A percentile compares a stretch with the other conserved stretches of the same genome.
Evolutionary conservation across 148 eudicot genomes (phyloP).

Genomic region (Arctostaphylos glauca): DNA sequence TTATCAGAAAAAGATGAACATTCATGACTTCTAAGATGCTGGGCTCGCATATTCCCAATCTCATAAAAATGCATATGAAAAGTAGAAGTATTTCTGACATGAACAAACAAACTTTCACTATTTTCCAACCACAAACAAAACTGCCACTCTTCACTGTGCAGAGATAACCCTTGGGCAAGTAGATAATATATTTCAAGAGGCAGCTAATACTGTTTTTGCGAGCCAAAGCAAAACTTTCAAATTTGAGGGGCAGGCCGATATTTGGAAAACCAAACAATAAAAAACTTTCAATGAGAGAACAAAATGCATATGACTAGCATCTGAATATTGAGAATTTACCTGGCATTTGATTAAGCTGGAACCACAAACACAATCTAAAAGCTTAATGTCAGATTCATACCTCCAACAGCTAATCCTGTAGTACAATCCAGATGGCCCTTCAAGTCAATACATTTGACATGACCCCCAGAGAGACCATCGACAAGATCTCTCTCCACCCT

Average conservation of each 20-base stretch:
- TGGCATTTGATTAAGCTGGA: background rate
- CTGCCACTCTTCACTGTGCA: background rate
- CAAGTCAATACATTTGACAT: conserved; percentile 50
- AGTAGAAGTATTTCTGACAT: background rate
- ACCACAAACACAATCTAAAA: background rate
- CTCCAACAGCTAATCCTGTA: conserved; percentile 76
- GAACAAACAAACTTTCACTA: background rate
- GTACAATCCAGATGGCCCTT: conserved; percentile 75
- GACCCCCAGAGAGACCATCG: conserved; percentile 44
- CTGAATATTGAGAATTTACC: background rate
- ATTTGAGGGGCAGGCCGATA: background rate
- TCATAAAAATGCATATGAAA: background rate
- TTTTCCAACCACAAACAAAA: background rate
- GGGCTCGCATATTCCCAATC: background rate
- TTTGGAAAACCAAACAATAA: background rate
- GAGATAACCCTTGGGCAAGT: too few relatives aligned
- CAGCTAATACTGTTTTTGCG: too few relatives aligned
- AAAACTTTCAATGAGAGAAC: too few relatives aligned
- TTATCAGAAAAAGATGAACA: background rate
- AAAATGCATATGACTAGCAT: background rate
- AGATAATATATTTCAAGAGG: too few relatives aligned
- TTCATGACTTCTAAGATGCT: background rate
- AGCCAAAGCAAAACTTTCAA: too few relatives aligned
- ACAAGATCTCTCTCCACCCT: conserved; percentile 38
- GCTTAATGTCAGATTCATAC: conserved; percentile 32